A percentile compares a stretch with the other conserved stretches of the same genome.
Conservation (phyloP, 192 early-diverging fungal genomes). For the Funneliformis geosporum region DNA sequence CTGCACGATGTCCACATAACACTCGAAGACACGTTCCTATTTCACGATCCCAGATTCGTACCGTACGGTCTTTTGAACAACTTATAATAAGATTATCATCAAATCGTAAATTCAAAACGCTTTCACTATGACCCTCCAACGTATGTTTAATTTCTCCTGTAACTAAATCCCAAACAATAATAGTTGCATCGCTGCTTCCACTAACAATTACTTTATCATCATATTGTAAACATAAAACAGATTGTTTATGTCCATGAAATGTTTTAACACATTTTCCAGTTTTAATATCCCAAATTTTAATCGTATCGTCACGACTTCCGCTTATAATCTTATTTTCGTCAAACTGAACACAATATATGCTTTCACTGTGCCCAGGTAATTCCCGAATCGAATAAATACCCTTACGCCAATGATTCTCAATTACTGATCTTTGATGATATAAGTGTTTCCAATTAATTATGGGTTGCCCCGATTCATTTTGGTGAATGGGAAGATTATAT, state of each 20-base stretch:
- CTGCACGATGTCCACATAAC: conserved; percentile 67
- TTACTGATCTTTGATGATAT: conserved; percentile 61
- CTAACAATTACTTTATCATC: conserved; percentile 65
- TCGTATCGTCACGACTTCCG: conserved; percentile 67
- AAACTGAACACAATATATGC: conserved; percentile 85
- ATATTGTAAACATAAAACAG: conserved; percentile 87
- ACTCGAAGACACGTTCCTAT: conserved; percentile 57
- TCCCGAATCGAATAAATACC: conserved; percentile 61
- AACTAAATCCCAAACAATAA: conserved; percentile 71
- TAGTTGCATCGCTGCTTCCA: conserved; percentile 69
- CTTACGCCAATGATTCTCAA: conserved; percentile 74
- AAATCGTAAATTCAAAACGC: conserved; percentile 80
- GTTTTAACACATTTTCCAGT: conserved; percentile 60
- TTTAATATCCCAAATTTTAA: conserved; percentile 78
- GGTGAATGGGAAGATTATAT: conserved; percentile 32
- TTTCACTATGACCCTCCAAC: conserved; percentile 59
- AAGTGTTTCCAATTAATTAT: conserved; percentile 73
- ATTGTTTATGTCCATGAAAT: conserved; percentile 69
- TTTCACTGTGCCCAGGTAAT: conserved; percentile 78
- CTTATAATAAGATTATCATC: conserved; percentile 71
- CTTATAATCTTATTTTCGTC: conserved; percentile 68
- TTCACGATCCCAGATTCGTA: conserved; percentile 78
- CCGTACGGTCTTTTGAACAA: conserved; percentile 81
- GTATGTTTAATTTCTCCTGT: conserved; percentile 50
- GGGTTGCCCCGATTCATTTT: conserved; percentile 39